phyloP scores from a whole-genome alignment of 2,329 filamentous ascomycete species.

The Massarina eburnea region DNA sequence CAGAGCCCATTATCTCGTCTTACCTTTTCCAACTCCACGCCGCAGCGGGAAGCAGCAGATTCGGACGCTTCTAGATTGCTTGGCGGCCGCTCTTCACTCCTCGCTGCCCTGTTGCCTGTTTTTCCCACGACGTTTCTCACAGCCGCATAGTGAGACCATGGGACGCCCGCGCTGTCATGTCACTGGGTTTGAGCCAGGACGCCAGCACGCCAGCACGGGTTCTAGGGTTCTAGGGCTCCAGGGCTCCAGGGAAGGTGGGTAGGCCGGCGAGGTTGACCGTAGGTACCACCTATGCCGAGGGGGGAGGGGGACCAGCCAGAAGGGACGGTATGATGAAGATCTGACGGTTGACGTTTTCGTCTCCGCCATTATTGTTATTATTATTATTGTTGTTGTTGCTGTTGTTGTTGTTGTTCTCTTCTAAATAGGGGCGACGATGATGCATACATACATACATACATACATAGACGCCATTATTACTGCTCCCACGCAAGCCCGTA shows the following conservation, averaged over 20 bases:
- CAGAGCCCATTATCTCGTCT: slow-evolving; percentile 16
- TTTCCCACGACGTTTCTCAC: slow-evolving; percentile 16
- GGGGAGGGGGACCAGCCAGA: too few relatives aligned
- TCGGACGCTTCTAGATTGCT: slow-evolving; percentile 39
- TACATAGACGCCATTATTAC: slow-evolving; percentile 19
- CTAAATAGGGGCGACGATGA: slow-evolving; percentile 1
- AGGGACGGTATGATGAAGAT: slow-evolving; percentile 21
- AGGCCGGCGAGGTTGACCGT: too few relatives aligned
- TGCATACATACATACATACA: slow-evolving; percentile 26
- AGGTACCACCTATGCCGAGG: too few relatives aligned
- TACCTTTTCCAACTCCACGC: slow-evolving; percentile 20
- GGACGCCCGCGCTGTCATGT: slow-evolving; percentile 13
- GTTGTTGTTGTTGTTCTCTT: slow-evolving; percentile 3
- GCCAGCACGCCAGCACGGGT: too few relatives aligned
- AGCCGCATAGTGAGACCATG: slow-evolving; percentile 20
- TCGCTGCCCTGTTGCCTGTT: slow-evolving; percentile 7
- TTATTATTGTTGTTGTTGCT: slow-evolving; percentile 15
- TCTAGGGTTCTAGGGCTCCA: neutral
- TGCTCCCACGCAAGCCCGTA: slow-evolving; percentile 18
- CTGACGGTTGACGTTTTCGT: slow-evolving; percentile 35
- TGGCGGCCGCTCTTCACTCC: slow-evolving; percentile 26
- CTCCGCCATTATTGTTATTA: slow-evolving; percentile 22
- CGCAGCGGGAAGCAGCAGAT: slow-evolving; percentile 21
- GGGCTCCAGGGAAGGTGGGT: neutral
- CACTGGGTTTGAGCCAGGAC: slow-evolving; percentile 15